Percentiles rank a stretch among this genome's conserved stretches.
Conservation (phyloP, 495 filamentous ascomycete genomes). For the Gamarada debralockiae region DNA sequence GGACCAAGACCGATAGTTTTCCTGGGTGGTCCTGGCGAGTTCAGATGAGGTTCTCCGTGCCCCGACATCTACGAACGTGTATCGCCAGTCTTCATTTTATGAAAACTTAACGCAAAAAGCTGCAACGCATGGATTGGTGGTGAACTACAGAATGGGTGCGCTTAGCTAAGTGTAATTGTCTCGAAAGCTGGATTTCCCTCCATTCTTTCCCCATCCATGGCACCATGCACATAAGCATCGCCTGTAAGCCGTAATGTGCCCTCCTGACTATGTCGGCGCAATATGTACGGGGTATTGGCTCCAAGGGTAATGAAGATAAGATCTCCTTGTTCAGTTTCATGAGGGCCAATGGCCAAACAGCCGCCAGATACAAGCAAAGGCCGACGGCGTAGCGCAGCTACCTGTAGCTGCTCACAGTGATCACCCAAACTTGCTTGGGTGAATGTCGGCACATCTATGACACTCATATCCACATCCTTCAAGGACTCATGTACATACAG, state of each 20-base stretch:
- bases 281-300: slow-evolving; percentile 1
- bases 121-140: too few species aligned
- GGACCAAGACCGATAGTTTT: too few species aligned
- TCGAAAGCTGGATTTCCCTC: background rate
- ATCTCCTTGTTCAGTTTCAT: slow-evolving; percentile 3
- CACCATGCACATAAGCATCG: slow-evolving; percentile 9
- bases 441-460: background rate
- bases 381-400: background rate
- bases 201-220: slow-evolving; percentile 11
- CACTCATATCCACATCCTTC: background rate
- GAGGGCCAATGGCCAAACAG: slow-evolving; percentile 9
- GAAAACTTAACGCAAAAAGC: too few species aligned
- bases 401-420: background rate
- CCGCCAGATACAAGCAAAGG: slow-evolving; percentile 1
- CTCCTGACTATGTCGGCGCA: background rate
- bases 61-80: too few species aligned
- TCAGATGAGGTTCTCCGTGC: too few species aligned
- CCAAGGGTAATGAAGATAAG: slow-evolving; percentile 7
- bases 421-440: background rate
- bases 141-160: too few species aligned
- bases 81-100: too few species aligned
- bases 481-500: background rate
- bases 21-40: too few species aligned
- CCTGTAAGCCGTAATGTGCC: slow-evolving; percentile 3
- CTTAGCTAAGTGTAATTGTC: background rate